Conservation (phyloP, 164 flowering plant genomes). For the Stephania yunnanensis region DNA sequence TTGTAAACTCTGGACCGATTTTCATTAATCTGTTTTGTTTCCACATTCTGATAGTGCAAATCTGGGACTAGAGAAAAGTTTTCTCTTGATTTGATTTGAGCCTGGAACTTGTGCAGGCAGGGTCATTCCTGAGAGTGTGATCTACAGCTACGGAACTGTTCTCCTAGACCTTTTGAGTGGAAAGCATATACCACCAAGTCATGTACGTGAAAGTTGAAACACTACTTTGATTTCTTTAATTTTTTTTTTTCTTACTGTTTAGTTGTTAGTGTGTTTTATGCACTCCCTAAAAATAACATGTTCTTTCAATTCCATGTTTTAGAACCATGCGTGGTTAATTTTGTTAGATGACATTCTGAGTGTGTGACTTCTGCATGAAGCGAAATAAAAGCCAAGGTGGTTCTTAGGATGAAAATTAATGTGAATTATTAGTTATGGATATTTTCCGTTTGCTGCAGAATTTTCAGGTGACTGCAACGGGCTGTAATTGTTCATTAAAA, state of each 20-base stretch:
- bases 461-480: too few species aligned
- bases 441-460: too few species aligned
- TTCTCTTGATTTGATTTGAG: constrained; percentile 4
- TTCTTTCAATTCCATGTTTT: not conserved
- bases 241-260: not conserved
- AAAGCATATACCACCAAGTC: constrained; percentile 95
- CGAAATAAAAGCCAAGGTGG: not conserved
- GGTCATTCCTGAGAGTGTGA: constrained; percentile 88
- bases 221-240: not conserved
- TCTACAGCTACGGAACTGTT: constrained; percentile 92
- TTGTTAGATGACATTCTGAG: not conserved
- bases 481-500: too few species aligned
- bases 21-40: not conserved
- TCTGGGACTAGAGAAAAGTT: not conserved
- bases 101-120: constrained; percentile 54
- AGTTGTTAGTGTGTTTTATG: not conserved
- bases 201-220: constrained; percentile 53
- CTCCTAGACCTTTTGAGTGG: constrained; percentile 87
- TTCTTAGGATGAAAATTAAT: not conserved
- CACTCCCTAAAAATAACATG: not conserved
- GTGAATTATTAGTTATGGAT: not conserved
- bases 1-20: not conserved
- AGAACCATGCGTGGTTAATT: not conserved
- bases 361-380: not conserved
- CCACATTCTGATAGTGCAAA: not conserved